Conservation (phyloP, 768 basidiomycete genomes). For the Boletus rufocinnamomeus region DNA sequence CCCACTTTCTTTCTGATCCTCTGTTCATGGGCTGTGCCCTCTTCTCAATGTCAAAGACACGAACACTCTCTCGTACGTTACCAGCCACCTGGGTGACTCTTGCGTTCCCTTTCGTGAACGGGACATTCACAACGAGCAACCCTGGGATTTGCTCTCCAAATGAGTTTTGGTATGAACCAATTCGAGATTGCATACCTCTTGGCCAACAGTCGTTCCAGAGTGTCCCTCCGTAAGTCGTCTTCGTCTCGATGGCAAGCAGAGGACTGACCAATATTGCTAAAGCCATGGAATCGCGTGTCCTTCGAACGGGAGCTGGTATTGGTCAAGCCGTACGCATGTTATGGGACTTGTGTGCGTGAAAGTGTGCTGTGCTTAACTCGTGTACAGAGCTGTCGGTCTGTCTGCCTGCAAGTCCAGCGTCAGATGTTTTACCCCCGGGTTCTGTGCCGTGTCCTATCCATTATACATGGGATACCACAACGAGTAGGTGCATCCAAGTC, state of each 20-base stretch:
- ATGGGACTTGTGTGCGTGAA: not conserved
- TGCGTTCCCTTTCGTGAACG: slow-evolving; percentile 13
- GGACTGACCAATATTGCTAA: not conserved
- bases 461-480: slow-evolving; percentile 8
- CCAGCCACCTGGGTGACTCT: slow-evolving; percentile 4
- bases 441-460: slow-evolving; percentile 10
- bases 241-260: not conserved
- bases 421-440: not conserved
- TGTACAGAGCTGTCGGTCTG: slow-evolving; percentile 17
- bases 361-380: not conserved
- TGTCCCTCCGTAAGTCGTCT: slow-evolving; percentile 19
- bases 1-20: slow-evolving; percentile 2
- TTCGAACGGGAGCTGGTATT: slow-evolving; percentile 13
- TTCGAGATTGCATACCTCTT: slow-evolving; percentile 12
- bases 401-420: slow-evolving; percentile 12
- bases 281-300: slow-evolving; percentile 16
- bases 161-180: slow-evolving; percentile 20
- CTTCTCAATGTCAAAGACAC: slow-evolving; percentile 6
- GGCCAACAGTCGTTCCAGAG: slow-evolving; percentile 1
- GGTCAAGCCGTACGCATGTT: slow-evolving; percentile 18
- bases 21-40: slow-evolving; percentile 7
- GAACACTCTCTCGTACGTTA: not conserved
- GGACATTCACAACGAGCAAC: slow-evolving; percentile 7
- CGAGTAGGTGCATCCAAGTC: slow-evolving; percentile 5
- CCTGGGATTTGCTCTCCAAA: slow-evolving; percentile 16